Conservation (phyloP, 1,284 basidiomycete genomes). For the Cystobasidium slooffiae region DNA sequence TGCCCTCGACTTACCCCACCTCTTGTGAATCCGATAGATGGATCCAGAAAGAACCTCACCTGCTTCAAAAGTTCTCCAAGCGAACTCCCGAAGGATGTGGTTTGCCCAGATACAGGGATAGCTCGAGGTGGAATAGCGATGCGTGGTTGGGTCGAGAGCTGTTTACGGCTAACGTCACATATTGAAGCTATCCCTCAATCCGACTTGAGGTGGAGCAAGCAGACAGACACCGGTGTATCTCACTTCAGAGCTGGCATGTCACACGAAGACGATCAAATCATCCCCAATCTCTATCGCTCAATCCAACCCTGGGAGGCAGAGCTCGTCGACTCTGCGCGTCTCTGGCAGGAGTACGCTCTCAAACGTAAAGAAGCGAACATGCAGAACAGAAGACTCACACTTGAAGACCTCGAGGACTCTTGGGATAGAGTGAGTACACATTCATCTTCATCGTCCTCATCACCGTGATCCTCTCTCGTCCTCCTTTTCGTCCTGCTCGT, state of each 20-base stretch:
- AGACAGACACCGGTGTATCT: constrained; percentile 81
- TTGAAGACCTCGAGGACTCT: constrained; percentile 56
- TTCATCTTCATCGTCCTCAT: too few relatives aligned
- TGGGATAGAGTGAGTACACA: constrained; percentile 67
- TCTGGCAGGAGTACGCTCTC: constrained; percentile 99
- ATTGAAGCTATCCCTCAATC: constrained; percentile 99
- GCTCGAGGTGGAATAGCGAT: too few relatives aligned
- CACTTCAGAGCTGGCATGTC: constrained; percentile 85
- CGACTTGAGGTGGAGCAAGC: constrained; percentile 96
- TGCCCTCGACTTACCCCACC: too few relatives aligned
- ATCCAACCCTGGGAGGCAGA: constrained; percentile 99
- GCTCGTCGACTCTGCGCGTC: constrained; percentile 95
- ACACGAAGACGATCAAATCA: constrained; percentile 65
- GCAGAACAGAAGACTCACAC: constrained; percentile 77
- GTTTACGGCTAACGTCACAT: too few relatives aligned
- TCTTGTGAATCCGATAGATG: too few relatives aligned
- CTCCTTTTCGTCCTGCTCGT: too few relatives aligned
- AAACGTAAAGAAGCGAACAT: constrained; percentile 99
- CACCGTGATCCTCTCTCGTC: too few relatives aligned
- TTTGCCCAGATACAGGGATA: too few relatives aligned
- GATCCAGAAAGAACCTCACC: too few relatives aligned
- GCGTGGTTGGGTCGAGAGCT: too few relatives aligned
- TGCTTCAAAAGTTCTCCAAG: too few relatives aligned
- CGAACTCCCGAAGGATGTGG: too few relatives aligned
- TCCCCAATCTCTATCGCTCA: constrained; percentile 97